Percentiles rank a stretch among this genome's conserved stretches.
Evolutionary conservation across 768 basidiomycete genomes (phyloP).

Genomic region (Paxillus rubicundulus): DNA sequence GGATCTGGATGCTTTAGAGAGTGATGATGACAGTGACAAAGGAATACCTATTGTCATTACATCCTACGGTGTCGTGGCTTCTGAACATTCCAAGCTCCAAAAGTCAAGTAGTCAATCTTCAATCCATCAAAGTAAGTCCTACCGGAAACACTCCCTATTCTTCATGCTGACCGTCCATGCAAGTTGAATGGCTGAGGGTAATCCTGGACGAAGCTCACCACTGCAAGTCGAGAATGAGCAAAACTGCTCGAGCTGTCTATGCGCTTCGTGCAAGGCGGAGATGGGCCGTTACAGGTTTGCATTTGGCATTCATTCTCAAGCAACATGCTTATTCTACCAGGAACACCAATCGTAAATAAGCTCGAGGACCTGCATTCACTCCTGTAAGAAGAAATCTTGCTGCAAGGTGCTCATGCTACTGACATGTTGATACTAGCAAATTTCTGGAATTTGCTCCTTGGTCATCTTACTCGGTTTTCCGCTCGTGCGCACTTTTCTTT

Average conservation of each 20-base stretch:
- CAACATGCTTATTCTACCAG: constrained; percentile 29
- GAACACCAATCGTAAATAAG: constrained; percentile 94
- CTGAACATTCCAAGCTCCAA: constrained; percentile 75
- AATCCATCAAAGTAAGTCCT: constrained; percentile 64
- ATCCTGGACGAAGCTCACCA: constrained; percentile 94
- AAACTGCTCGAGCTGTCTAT: constrained; percentile 86
- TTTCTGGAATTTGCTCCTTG: constrained; percentile 78
- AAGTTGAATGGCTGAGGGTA: constrained; percentile 79
- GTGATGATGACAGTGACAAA: constrained; percentile 48
- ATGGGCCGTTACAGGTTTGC: constrained; percentile 85
- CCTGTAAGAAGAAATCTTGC: constrained; percentile 47
- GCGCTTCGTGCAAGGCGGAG: constrained; percentile 73
- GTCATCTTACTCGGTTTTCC: constrained; percentile 86
- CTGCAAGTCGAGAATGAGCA: constrained; percentile 86
- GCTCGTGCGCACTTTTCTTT: constrained; percentile 53
- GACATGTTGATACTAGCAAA: constrained; percentile 45
- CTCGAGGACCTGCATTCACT: constrained; percentile 90
- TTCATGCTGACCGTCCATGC: constrained; percentile 6
- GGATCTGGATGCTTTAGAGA: constrained; percentile 63
- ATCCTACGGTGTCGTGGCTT: constrained; percentile 88
- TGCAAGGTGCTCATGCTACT: constrained; percentile 39
- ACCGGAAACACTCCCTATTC: background rate
- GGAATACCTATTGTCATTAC: constrained; percentile 81
- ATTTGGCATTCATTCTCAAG: background rate
- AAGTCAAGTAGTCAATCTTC: constrained; percentile 52